Base-by-base conservation (phyloP, 495 filamentous ascomycete species). In the Parathielavia appendiculata region DNA sequence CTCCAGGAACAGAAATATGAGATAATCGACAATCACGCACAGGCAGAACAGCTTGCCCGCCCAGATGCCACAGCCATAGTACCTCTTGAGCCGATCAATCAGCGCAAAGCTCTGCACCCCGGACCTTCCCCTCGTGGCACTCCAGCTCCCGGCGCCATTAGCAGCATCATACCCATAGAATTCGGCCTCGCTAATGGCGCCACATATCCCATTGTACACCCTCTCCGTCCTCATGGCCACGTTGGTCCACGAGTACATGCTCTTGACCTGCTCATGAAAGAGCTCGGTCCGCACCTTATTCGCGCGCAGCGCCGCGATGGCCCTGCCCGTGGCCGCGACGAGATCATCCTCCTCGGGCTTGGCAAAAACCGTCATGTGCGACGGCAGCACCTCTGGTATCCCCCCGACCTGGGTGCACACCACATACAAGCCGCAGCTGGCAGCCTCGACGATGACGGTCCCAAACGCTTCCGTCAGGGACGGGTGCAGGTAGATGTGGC, bases 41-140 rank as follows among this genome's bases (percentile, higher is more conserved):
- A 98, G 73, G 64, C 92, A 96, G 67, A 98, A 98, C 22, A 98
- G 73, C 73, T 98, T 98, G 9, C 93, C 93, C 11, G 93, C 93
- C 93, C 93, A 98, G 40, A 97, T 91, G n/a, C 93, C 93, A 66
- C 93, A 98, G n/a, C 93, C 93, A 66, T 97, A 98, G 66, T 98
- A 97, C 26, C 92, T 75, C 71, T 98, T 98, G 22, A 98, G 70
- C 19, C 93, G 81, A 67, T 98, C 93, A 64, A 98, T 96, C 26
- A 98, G 80, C 1, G 90, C 89, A 71, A 93, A 95, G 69, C 87
- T 91, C 63, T 88, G 86, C 19, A 84, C 82, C 23, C 85, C 83
- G 1, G 87, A 85, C 40, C 88, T 76, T 44, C 90, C 90, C 41
- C 89, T 77, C n/a, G 86, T 86, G 3, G 85, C 87, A 50, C 87